Evolutionary conservation across 208 protist genomes (phyloP).

Genomic region (Trypanosomatidae sp.): DNA sequence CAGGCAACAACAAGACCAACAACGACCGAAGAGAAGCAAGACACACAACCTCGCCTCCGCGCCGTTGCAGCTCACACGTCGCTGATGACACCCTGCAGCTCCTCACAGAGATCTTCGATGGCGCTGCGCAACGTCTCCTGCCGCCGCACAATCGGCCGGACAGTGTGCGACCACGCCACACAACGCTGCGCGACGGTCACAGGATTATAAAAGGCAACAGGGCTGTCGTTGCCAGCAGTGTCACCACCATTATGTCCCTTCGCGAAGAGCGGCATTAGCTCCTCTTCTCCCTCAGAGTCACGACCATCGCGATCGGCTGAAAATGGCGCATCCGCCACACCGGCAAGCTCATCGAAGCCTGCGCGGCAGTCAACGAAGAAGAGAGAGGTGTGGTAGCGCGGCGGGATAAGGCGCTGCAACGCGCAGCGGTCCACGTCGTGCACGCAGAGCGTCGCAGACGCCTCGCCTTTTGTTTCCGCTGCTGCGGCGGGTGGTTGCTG

Average conservation of each 20-base stretch:
- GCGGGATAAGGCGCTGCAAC: conserved; percentile 29
- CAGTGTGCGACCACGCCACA: conserved; percentile 24
- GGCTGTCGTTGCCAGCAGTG: not conserved
- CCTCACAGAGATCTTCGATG: conserved; percentile 42
- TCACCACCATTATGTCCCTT: not conserved
- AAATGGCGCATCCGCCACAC: not conserved
- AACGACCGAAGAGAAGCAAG: too few species aligned
- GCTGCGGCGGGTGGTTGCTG: not conserved
- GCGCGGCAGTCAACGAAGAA: conserved; percentile 54
- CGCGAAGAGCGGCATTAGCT: conserved; percentile 11
- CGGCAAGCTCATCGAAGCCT: conserved; percentile 24
- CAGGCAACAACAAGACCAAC: too few species aligned
- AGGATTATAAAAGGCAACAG: conserved; percentile 25
- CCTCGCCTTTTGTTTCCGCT: not conserved
- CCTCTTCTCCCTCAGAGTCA: not conserved
- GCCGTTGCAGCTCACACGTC: too few species aligned
- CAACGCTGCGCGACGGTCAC: conserved; percentile 26
- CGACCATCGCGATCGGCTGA: not conserved
- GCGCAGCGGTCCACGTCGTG: conserved; percentile 51
- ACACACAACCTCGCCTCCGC: too few species aligned
- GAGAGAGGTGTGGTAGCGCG: conserved; percentile 11
- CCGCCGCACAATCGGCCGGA: conserved; percentile 14
- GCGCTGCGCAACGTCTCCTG: conserved; percentile 22
- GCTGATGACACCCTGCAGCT: conserved; percentile 50
- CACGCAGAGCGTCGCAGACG: conserved; percentile 21